Conservation (phyloP, 2,329 filamentous ascomycete species). For the Fusarium goolgardi region DNA sequence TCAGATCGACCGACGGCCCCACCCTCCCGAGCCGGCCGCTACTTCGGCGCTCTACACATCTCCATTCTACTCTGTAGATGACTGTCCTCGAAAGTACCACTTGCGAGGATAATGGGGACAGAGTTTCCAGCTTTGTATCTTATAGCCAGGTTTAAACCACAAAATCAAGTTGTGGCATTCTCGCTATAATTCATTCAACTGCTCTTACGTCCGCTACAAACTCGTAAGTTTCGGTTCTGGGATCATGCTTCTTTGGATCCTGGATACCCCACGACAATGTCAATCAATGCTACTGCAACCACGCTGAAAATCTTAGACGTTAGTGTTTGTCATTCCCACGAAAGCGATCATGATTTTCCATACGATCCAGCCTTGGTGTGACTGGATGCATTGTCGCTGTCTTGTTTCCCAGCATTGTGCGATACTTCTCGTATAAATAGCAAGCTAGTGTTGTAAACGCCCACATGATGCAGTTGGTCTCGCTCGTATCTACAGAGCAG, state of each 20-base stretch:
- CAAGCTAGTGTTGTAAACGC: conserved; percentile 8
- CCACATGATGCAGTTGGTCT: conserved; percentile 18
- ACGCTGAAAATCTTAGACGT: background rate
- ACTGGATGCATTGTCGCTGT: background rate
- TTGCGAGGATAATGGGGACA: background rate
- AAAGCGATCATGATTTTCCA: background rate
- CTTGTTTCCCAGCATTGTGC: background rate
- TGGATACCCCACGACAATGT: conserved; percentile 16
- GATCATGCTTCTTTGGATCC: conserved; percentile 16
- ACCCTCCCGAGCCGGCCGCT: conserved; percentile 20
- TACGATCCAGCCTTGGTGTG: background rate
- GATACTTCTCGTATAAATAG: conserved; percentile 10
- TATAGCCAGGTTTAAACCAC: background rate
- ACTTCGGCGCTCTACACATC: conserved; percentile 1
- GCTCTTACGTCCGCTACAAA: background rate
- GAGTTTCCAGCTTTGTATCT: background rate
- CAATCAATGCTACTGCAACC: conserved; percentile 1
- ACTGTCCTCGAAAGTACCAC: background rate
- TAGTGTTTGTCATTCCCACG: background rate
- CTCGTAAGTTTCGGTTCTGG: background rate
- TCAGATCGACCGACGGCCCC: conserved; percentile 35
- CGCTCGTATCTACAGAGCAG: conserved; percentile 20
- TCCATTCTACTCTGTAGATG: background rate
- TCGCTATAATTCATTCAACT: background rate
- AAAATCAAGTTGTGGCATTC: background rate